Evolutionary conservation across 2,329 filamentous ascomycete species (phyloP), one percentile per base, ranked within the genome.

Genomic region (Monilinia fructicola): DNA sequence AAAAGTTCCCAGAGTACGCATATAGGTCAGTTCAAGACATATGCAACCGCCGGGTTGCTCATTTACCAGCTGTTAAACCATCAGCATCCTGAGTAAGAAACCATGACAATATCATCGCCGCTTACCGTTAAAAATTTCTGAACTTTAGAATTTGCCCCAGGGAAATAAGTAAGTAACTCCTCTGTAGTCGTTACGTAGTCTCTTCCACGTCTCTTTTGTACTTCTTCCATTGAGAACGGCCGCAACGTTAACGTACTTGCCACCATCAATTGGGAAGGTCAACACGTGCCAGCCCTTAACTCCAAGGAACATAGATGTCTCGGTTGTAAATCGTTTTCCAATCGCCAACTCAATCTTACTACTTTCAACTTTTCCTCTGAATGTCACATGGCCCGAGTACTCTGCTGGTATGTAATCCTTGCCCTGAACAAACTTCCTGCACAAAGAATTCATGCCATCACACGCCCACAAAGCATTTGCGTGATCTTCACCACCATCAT

Each of bases 371-470:
- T 64, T 56, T 35, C 62, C 62, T 12, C 62, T 64, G 28, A 64
- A 64, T 28, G 53, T 50, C 21, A 64, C 42, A 64, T 64, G 62
- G 40, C 42, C 53, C 28, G 67, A 67, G 64, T 69, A 67, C 44
- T 28, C 54, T 5, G 65, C 55, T 10, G 65, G 50, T 38, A 65
- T 56, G 56, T 67, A 63, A n/a, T 62, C 40, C 23, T 62, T 31
- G 18, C 61, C 67, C 64, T 69, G 65, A 7, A 69, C 61, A 18
- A 67, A 28, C 26, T 69, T 52, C 23, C 67, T 64, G 23, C 62
- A 55, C 46, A 69, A 28, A 38, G 62, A 65, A 38, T 69, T 67
- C 67, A 69, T 69, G 21, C 67, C 67, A 65, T 69, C 67, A 44
- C 65, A 69, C 4, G 61, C 62, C 66, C 61, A 69, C 23, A 69